phyloP scores from a whole-genome alignment of 2,329 filamentous ascomycete species.

The Exophiala mesophila region DNA sequence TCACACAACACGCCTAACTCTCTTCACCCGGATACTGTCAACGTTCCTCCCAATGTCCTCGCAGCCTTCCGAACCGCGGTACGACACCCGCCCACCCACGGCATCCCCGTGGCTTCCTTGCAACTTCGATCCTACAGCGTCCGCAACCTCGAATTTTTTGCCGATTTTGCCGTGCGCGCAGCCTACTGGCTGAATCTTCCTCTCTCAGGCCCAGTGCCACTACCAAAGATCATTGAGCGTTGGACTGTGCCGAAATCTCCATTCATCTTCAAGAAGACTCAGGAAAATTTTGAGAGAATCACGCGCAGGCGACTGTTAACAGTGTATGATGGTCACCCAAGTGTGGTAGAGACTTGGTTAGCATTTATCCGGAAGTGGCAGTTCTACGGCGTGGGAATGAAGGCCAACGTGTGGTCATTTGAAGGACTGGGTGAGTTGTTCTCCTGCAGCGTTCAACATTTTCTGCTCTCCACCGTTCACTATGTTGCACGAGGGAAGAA shows the following conservation, averaged over 20 bases:
- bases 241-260: slow-evolving; percentile 88
- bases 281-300: slow-evolving; percentile 95
- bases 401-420: slow-evolving; percentile 94
- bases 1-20: neutral
- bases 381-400: slow-evolving; percentile 97
- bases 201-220: slow-evolving; percentile 75
- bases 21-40: slow-evolving; percentile 1
- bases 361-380: slow-evolving; percentile 88
- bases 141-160: slow-evolving; percentile 87
- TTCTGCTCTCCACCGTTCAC: slow-evolving; percentile 5
- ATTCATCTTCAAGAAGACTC: slow-evolving; percentile 95
- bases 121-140: slow-evolving; percentile 88
- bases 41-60: slow-evolving; percentile 24
- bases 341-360: slow-evolving; percentile 86
- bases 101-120: slow-evolving; percentile 80
- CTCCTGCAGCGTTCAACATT: too few relatives aligned
- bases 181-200: slow-evolving; percentile 90
- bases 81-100: slow-evolving; percentile 64
- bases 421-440: slow-evolving; percentile 65
- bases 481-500: neutral
- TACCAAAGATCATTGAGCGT: slow-evolving; percentile 80
- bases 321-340: slow-evolving; percentile 84
- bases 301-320: slow-evolving; percentile 83
- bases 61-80: slow-evolving; percentile 82
- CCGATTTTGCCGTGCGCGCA: slow-evolving; percentile 88